A percentile compares a stretch with the other conserved stretches of the same genome.
phyloP scores from a whole-genome alignment of 2,329 filamentous ascomycete genomes.

The Neofusicoccum ribis region DNA sequence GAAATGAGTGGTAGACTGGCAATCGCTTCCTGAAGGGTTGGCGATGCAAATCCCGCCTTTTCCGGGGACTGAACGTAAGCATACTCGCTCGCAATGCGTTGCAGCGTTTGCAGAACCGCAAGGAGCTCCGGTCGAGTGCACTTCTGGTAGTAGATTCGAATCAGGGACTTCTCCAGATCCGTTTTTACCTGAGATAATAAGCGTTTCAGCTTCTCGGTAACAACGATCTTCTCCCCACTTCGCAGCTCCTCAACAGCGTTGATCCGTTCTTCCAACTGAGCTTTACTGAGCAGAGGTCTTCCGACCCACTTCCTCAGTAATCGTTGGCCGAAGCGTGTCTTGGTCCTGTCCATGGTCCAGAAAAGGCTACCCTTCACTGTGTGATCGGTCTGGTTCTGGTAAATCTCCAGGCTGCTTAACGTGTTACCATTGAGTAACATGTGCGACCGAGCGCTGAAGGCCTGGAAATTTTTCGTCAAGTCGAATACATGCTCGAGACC shows the following conservation, averaged over 20 bases:
- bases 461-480: conserved; percentile 94
- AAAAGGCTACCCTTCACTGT: conserved; percentile 84
- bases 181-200: conserved; percentile 71
- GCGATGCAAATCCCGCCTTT: conserved; percentile 71
- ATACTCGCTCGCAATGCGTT: conserved; percentile 78
- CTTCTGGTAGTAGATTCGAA: conserved; percentile 96
- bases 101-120: conserved; percentile 79
- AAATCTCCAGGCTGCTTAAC: conserved; percentile 89
- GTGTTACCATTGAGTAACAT: conserved; percentile 97
- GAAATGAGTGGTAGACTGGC: conserved; percentile 74
- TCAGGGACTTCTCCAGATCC: conserved; percentile 89
- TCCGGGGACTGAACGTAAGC: conserved; percentile 62
- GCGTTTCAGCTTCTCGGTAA: conserved; percentile 71
- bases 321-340: conserved; percentile 84
- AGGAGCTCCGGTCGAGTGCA: conserved; percentile 88
- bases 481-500: conserved; percentile 94
- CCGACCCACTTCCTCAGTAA: conserved; percentile 94
- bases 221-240: conserved; percentile 63
- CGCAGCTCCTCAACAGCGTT: conserved; percentile 84
- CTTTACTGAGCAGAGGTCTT: conserved; percentile 77
- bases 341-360: conserved; percentile 92
- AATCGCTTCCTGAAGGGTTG: conserved; percentile 70
- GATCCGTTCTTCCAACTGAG: conserved; percentile 73
- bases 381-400: conserved; percentile 89
- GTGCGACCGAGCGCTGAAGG: conserved; percentile 89